Evolutionary conservation across 2,329 filamentous ascomycete species (phyloP).

Genomic region (Reticulascus tulasneorum): DNA sequence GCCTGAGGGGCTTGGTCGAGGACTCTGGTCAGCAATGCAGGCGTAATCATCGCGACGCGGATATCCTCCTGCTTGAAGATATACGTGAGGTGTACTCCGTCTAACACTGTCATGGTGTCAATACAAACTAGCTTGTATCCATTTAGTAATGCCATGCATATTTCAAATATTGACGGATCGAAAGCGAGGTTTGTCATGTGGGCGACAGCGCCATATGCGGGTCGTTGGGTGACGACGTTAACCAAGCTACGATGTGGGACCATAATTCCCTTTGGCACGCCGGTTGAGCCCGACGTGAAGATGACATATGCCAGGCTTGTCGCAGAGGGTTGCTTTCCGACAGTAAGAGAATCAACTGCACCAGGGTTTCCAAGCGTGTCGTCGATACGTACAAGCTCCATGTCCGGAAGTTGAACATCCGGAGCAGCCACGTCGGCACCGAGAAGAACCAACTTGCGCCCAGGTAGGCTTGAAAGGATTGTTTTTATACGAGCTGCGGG

Average conservation of each 20-base stretch:
- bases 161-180: not conserved
- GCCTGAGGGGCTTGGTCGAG: not conserved
- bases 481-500: not conserved
- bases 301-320: conserved; percentile 1
- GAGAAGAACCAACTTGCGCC: not conserved
- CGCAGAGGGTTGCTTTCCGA: not conserved
- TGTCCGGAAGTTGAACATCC: not conserved
- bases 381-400: not conserved
- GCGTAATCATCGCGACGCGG: not conserved
- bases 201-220: not conserved
- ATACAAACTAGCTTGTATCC: not conserved
- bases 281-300: not conserved
- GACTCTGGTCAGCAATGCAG: not conserved
- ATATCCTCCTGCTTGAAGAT: not conserved
- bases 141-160: not conserved
- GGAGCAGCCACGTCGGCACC: not conserved
- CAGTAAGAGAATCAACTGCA: too few species aligned
- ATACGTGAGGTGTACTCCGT: not conserved
- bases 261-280: conserved; percentile 1
- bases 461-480: not conserved
- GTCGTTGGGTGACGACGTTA: not conserved
- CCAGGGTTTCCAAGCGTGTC: too few species aligned
- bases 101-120: not conserved
- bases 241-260: not conserved
- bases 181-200: conserved; percentile 1